Base-by-base conservation (phyloP, 176 grass and related monocot species). In the Olyra latifolia region DNA sequence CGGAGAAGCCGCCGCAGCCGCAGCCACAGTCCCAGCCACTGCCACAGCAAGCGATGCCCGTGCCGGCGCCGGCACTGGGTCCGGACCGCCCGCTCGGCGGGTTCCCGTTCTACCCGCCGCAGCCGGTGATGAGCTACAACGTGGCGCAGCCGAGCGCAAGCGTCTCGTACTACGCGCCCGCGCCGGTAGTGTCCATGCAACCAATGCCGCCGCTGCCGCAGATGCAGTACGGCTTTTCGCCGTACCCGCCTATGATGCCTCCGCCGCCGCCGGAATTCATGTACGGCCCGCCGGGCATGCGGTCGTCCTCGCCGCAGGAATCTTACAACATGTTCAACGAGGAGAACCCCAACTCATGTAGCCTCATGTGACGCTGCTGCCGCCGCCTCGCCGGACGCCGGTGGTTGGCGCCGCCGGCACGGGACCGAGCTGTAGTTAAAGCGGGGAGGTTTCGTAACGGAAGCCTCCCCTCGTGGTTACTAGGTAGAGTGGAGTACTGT, bases 91-190 rank as follows among this genome's bases (percentile, higher is more conserved):
- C 49, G 24, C 35, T 14, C 79, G 82, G 50, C 72, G 75, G 4
- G 61, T 85, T 75, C 55, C 82, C 85, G 19, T 85, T 70, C 76
- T 85, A 86, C 72, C 25, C 82, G 52, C 44, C 84, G 76, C 93
- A 87, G 76, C 87, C 90, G 28, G 80, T 90, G 85, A 88, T 92
- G 85, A 92, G 89, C 85, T 96, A 92, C 85, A 80, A 92, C 81
- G 64, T 83, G 50, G 69, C 87, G 42, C 90, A 90, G 45, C 93
- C 93, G 28, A 90, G 78, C 69, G 50, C 87, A 3, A 96, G 93
- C 85, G 77, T 90, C 29, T 91, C 93, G 2, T 96, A 86, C 90
- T 92, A 90, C 90, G 87, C 88, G 55, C 87, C 88, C 20, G 66
- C 66, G 50, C 87, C 87, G 14, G 68, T 44, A 13, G 12, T 56